Evolutionary conservation across 1,139 yeast species (phyloP).

Genomic region (Blastobotrys serpentis): DNA sequence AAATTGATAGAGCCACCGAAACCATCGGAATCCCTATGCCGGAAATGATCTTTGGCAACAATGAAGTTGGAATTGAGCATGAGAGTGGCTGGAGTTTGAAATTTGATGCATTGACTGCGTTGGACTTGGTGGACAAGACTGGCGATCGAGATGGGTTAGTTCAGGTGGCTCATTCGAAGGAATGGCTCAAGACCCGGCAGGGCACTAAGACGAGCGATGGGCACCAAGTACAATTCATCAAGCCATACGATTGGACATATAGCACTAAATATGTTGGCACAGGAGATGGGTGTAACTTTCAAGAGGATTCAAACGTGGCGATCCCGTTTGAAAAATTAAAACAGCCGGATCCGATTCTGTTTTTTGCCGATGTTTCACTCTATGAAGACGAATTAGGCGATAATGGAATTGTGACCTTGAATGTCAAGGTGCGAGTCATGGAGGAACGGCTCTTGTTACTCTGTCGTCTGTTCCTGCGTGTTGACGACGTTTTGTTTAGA

Average conservation of each 20-base stretch:
- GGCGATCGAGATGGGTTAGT: conserved; percentile 50
- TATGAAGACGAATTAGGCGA: conserved; percentile 97
- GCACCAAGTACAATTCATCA: conserved; percentile 53
- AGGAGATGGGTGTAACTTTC: conserved; percentile 24
- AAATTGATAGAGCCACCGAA: conserved; percentile 67
- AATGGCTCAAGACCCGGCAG: conserved; percentile 74
- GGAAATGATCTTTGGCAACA: conserved; percentile 97
- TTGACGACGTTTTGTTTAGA: conserved; percentile 83
- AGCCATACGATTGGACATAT: conserved; percentile 97
- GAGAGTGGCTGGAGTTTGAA: conserved; percentile 48
- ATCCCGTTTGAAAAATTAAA: conserved; percentile 72
- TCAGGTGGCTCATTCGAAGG: conserved; percentile 82
- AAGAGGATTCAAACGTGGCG: conserved; percentile 28
- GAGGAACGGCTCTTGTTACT: conserved; percentile 70
- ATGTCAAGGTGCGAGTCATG: conserved; percentile 87
- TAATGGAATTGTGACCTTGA: conserved; percentile 80
- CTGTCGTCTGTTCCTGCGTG: conserved; percentile 77
- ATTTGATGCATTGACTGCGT: conserved; percentile 79
- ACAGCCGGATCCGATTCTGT: conserved; percentile 79
- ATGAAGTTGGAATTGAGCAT: conserved; percentile 53
- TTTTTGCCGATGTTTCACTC: conserved; percentile 82
- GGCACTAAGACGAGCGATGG: conserved; percentile 35
- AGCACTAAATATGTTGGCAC: conserved; percentile 72
- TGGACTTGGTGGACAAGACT: conserved; percentile 58
- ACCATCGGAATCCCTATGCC: conserved; percentile 79